phyloP scores from a whole-genome alignment of 257 asterid species.

The Solanum chmielewskii region DNA sequence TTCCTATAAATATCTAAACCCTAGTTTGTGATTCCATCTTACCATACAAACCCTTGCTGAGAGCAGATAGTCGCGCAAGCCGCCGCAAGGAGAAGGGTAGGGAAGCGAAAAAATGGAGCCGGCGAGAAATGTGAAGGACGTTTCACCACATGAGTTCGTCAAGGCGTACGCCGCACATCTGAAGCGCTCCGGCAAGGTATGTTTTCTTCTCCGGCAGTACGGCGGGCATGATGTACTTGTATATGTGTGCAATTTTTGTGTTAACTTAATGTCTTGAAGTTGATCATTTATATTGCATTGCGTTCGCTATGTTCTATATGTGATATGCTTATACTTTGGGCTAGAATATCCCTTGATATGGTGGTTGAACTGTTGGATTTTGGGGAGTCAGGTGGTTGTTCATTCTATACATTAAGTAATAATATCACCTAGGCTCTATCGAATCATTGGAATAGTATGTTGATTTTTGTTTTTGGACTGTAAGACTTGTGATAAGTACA shows the following conservation, averaged over 20 bases:
- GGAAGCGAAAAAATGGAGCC: slow-evolving; percentile 40
- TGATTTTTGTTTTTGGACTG: background rate
- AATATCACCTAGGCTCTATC: background rate
- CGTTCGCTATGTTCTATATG: background rate
- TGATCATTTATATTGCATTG: background rate
- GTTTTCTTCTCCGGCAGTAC: background rate
- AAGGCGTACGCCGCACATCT: slow-evolving; percentile 75
- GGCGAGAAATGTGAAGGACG: slow-evolving; percentile 72
- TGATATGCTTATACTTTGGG: background rate
- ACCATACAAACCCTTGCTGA: background rate
- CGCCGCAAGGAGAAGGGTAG: background rate
- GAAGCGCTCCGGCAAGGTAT: slow-evolving; percentile 96
- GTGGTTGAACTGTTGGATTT: background rate
- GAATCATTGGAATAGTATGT: background rate
- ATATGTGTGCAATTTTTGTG: background rate
- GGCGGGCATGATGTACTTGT: background rate
- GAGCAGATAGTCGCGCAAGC: background rate
- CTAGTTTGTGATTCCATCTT: background rate
- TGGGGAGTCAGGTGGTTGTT: background rate
- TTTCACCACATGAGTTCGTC: slow-evolving; percentile 82
- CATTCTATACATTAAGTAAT: background rate
- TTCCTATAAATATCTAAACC: background rate
- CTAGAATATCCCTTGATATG: background rate
- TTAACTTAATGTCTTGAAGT: background rate
- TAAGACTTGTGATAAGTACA: background rate